phyloP scores from a whole-genome alignment of 495 filamentous ascomycete species.

The Penicillium subrubescens region DNA sequence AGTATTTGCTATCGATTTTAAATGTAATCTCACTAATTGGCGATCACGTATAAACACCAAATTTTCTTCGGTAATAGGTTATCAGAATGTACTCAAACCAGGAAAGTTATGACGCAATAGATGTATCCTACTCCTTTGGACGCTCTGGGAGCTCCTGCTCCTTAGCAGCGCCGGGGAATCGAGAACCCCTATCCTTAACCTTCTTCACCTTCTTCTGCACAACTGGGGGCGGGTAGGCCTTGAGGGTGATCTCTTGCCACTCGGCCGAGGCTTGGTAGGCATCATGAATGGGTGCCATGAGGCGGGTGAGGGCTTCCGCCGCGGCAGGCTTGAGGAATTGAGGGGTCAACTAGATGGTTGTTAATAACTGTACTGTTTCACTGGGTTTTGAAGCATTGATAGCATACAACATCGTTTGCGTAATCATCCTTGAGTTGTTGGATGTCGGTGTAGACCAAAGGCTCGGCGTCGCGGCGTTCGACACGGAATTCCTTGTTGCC shows the following conservation, averaged over 20 bases:
- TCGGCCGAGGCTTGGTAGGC: constrained; percentile 69
- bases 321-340: constrained; percentile 82
- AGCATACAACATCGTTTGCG: constrained; percentile 70
- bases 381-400: not conserved
- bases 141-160: constrained; percentile 34
- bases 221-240: constrained; percentile 78
- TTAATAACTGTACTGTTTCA: constrained; percentile 53
- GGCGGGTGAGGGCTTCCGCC: constrained; percentile 63
- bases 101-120: not conserved
- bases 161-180: constrained; percentile 54
- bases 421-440: constrained; percentile 77
- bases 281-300: constrained; percentile 74
- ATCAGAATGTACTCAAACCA: not conserved
- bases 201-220: constrained; percentile 73
- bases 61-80: not conserved
- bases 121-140: constrained; percentile 14
- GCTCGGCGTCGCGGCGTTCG: constrained; percentile 54
- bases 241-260: constrained; percentile 77
- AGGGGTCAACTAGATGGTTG: constrained; percentile 66
- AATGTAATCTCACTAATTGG: not conserved
- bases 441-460: constrained; percentile 75
- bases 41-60: not conserved
- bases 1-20: not conserved
- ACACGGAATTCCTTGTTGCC: constrained; percentile 43
- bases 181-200: constrained; percentile 76